phyloP scores from a whole-genome alignment of 2,329 filamentous ascomycete species.

The Daldinia sp. region DNA sequence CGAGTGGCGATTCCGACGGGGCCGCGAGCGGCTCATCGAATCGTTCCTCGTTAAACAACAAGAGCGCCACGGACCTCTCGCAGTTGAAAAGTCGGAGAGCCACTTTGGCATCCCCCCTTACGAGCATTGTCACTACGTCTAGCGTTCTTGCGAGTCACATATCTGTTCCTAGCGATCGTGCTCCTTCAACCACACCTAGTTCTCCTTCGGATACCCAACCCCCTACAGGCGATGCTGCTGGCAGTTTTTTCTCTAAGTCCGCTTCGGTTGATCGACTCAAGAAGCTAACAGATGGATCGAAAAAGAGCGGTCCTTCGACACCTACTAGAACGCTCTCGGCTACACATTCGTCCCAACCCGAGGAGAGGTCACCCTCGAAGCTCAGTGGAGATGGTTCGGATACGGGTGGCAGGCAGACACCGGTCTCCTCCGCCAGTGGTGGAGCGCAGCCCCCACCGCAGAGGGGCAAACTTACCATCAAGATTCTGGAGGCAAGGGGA shows the following conservation, averaged over 20 bases:
- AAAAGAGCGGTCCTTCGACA: slow-evolving; percentile 92
- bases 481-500: slow-evolving; percentile 85
- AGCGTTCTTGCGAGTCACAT: slow-evolving; percentile 73
- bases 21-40: slow-evolving; percentile 47
- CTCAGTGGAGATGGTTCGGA: slow-evolving; percentile 52
- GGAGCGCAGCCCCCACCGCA: slow-evolving; percentile 73
- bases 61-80: slow-evolving; percentile 55
- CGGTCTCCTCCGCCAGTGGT: slow-evolving; percentile 50
- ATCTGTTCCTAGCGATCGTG: slow-evolving; percentile 69
- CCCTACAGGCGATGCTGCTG: slow-evolving; percentile 48
- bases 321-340: slow-evolving; percentile 86
- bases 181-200: slow-evolving; percentile 59
- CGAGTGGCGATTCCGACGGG: slow-evolving; percentile 51
- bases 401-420: slow-evolving; percentile 62
- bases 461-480: slow-evolving; percentile 89
- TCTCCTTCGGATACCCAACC: slow-evolving; percentile 57
- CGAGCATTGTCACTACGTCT: slow-evolving; percentile 69
- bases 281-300: slow-evolving; percentile 85
- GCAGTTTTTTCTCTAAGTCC: slow-evolving; percentile 58
- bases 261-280: slow-evolving; percentile 74
- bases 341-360: slow-evolving; percentile 60
- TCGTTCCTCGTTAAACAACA: slow-evolving; percentile 51
- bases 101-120: slow-evolving; percentile 65
- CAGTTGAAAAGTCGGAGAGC: slow-evolving; percentile 53
- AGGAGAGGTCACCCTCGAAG: slow-evolving; percentile 45